Evolutionary conservation across 768 basidiomycete species (phyloP).

Genomic region (Rhizopogon sp.): DNA sequence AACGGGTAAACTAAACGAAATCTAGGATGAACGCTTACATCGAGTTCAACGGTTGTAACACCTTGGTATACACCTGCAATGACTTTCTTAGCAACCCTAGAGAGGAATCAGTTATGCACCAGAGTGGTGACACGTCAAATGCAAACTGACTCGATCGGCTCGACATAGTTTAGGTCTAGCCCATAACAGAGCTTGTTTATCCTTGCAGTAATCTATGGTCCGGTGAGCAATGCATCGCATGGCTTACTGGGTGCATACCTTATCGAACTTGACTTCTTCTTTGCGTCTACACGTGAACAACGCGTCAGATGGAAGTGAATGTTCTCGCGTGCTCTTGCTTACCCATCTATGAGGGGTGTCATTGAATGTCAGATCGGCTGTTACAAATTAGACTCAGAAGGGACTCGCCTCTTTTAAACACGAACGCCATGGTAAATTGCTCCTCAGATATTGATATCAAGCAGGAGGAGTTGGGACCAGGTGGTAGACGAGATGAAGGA

Average conservation of each 20-base stretch:
- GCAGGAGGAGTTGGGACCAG: conserved; percentile 13
- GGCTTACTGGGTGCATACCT: conserved; percentile 43
- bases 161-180: conserved; percentile 85
- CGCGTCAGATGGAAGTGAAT: conserved; percentile 18
- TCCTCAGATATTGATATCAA: conserved; percentile 3
- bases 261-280: conserved; percentile 91
- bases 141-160: conserved; percentile 72
- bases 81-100: conserved; percentile 86
- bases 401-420: conserved; percentile 53
- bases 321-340: conserved; percentile 16
- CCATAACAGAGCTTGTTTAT: conserved; percentile 94
- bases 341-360: conserved; percentile 41
- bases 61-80: conserved; percentile 91
- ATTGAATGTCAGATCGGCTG: conserved; percentile 2
- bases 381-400: conserved; percentile 1
- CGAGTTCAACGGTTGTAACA: conserved; percentile 95
- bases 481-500: conserved; percentile 10
- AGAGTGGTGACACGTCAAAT: background rate
- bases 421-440: conserved; percentile 37
- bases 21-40: conserved; percentile 49
- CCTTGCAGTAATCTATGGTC: conserved; percentile 71
- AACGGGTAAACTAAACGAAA: background rate
- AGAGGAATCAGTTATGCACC: conserved; percentile 5
- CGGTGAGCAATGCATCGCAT: conserved; percentile 12
- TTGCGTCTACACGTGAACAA: conserved; percentile 53